These are phyloP conservation scores for Liriodendron chinense DNA, from an alignment of 164 flowering plant genomes.

Conservation along the genomic window DNA sequence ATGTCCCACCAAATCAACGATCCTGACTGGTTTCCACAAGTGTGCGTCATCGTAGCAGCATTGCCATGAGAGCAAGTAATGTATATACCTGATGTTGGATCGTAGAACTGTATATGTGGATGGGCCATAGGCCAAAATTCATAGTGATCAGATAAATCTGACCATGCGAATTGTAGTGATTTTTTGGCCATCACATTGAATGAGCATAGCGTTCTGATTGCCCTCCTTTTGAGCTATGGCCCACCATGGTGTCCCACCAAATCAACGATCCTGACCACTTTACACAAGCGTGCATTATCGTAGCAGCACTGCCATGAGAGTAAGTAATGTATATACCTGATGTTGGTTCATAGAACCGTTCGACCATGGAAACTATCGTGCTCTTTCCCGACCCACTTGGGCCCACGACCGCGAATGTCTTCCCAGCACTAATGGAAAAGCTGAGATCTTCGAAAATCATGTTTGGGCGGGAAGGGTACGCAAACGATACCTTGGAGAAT, in stretches of 20 bases:
- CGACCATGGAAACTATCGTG: conserved; percentile 65
- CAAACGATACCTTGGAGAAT: conserved; percentile 52
- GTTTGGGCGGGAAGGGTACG: conserved; percentile 60
- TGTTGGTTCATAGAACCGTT: conserved; percentile 66
- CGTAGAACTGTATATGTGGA: conserved; percentile 68
- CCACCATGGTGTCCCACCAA: background rate
- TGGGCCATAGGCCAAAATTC: too few species aligned
- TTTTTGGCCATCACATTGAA: too few species aligned
- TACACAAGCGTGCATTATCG: background rate
- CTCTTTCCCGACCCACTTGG: conserved; percentile 88
- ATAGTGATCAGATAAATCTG: too few species aligned
- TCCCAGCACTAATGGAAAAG: conserved; percentile 53
- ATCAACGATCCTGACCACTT: background rate
- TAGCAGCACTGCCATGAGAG: background rate
- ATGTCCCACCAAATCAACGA: too few species aligned
- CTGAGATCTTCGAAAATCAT: conserved; percentile 52
- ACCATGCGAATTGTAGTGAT: too few species aligned
- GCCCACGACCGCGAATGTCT: conserved; percentile 65
- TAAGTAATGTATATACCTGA: conserved; percentile 42
- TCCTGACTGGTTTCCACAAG: too few species aligned
- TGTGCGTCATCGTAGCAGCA: background rate
- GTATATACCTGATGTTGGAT: conserved; percentile 61
- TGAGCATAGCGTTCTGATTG: too few species aligned
- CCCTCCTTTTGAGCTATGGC: too few species aligned
- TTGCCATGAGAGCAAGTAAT: too few species aligned